Evolutionary conservation across 495 filamentous ascomycete genomes (phyloP).

Genomic region (Apodospora peruviana): DNA sequence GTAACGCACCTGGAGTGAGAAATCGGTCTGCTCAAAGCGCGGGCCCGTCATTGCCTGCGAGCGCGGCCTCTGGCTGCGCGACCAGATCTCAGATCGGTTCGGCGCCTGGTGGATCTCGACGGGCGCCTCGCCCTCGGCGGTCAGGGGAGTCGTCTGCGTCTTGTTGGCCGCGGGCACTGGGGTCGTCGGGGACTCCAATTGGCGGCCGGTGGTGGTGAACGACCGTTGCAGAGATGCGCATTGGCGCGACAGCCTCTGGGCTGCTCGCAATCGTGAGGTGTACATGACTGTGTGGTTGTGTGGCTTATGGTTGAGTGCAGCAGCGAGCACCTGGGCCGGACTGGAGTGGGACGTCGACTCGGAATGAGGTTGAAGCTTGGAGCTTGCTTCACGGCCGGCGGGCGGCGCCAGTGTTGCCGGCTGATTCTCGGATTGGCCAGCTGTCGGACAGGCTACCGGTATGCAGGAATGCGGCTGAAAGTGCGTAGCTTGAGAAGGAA

Average conservation of each 20-base stretch:
- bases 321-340: conserved; percentile 9
- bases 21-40: conserved; percentile 93
- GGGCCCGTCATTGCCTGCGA: conserved; percentile 83
- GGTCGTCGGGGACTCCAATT: conserved; percentile 24
- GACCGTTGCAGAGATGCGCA: conserved; percentile 25
- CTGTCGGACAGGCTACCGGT: neutral
- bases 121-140: conserved; percentile 44
- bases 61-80: conserved; percentile 73
- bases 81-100: conserved; percentile 77
- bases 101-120: conserved; percentile 74
- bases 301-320: conserved; percentile 20
- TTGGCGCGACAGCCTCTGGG: conserved; percentile 23
- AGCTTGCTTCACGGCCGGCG: neutral
- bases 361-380: neutral
- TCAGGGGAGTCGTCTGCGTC: conserved; percentile 48
- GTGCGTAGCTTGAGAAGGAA: no score
- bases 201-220: conserved; percentile 32
- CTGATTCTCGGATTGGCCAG: conserved; percentile 12
- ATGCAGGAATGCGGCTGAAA: neutral
- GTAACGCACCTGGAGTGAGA: conserved; percentile 70
- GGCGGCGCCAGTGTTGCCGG: conserved; percentile 15
- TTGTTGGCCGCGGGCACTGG: conserved; percentile 44
- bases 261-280: conserved; percentile 46
- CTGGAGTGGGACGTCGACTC: conserved; percentile 2
- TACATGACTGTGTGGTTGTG: conserved; percentile 49